Percentiles rank a stretch among this genome's conserved stretches.
phyloP scores from a whole-genome alignment of 768 basidiomycete genomes.

The Amanita rubescens region DNA sequence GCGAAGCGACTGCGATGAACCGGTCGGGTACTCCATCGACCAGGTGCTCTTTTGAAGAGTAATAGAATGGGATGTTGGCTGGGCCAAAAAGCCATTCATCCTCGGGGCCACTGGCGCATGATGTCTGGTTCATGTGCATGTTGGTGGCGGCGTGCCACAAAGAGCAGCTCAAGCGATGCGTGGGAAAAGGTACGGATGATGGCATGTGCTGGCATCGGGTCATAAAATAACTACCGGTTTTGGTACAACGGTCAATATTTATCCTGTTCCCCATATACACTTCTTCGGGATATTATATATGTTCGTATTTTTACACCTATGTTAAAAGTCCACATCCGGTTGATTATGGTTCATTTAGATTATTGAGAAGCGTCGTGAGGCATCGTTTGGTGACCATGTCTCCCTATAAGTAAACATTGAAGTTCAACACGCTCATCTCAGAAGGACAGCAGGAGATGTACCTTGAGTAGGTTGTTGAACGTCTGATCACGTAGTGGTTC shows the following conservation, averaged over 20 bases:
- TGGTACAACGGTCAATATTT: too few relatives aligned
- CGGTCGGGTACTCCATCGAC: constrained; percentile 62
- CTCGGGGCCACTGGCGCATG: constrained; percentile 24
- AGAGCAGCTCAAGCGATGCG: too few relatives aligned
- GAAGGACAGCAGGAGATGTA: constrained; percentile 22
- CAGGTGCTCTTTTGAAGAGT: constrained; percentile 35
- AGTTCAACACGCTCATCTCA: too few relatives aligned
- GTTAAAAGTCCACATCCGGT: not conserved
- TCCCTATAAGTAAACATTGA: constrained; percentile 43
- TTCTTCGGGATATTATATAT: not conserved
- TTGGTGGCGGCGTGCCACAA: constrained; percentile 8
- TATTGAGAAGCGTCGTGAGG: constrained; percentile 82
- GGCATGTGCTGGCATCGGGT: too few relatives aligned
- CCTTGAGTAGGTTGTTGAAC: constrained; percentile 87
- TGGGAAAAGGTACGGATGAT: too few relatives aligned
- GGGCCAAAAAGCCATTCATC: constrained; percentile 31
- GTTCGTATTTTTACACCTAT: not conserved
- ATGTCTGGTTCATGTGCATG: constrained; percentile 33
- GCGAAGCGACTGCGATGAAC: constrained; percentile 61
- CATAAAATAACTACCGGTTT: too few relatives aligned
- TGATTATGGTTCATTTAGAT: constrained; percentile 64
- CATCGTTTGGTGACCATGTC: constrained; percentile 98
- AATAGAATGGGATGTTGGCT: constrained; percentile 47
- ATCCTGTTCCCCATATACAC: too few relatives aligned
- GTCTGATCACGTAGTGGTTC: constrained; percentile 94